Conservation (phyloP, 129 eudicot species). For the Escallonia herrerae region DNA sequence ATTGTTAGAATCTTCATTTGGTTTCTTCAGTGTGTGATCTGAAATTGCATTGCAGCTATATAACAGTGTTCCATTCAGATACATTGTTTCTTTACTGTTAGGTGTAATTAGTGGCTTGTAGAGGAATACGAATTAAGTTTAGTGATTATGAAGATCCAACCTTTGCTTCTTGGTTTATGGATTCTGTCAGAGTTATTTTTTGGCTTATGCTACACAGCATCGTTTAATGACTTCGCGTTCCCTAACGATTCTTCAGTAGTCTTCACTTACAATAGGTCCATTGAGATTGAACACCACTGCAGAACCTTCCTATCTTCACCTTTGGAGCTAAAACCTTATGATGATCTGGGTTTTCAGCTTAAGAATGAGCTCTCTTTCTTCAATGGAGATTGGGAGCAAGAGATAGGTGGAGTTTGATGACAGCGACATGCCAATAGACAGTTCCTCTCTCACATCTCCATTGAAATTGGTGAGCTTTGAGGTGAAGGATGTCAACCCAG, state of each 20-base stretch:
- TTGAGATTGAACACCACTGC: constrained; percentile 27
- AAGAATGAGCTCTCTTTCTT: constrained; percentile 32
- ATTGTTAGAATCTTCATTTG: too few relatives aligned
- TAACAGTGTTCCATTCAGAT: too few relatives aligned
- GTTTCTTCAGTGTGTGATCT: too few relatives aligned
- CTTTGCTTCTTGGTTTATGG: constrained; percentile 9
- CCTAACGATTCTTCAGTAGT: constrained; percentile 12
- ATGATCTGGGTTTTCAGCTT: constrained; percentile 6
- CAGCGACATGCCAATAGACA: constrained; percentile 21
- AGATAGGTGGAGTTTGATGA: constrained; percentile 27
- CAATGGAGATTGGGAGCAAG: constrained; percentile 44
- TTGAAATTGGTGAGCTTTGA: constrained; percentile 28
- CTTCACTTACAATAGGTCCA: constrained; percentile 20
- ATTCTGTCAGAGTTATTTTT: constrained; percentile 8
- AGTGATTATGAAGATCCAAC: constrained; percentile 12
- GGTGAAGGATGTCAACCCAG: constrained; percentile 18
- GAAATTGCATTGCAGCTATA: too few relatives aligned
- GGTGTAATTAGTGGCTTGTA: too few relatives aligned
- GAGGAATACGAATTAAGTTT: too few relatives aligned
- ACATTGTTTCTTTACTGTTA: too few relatives aligned
- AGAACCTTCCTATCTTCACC: constrained; percentile 30
- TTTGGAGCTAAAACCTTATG: constrained; percentile 21
- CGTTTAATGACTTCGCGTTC: constrained; percentile 12
- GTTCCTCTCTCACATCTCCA: constrained; percentile 12
- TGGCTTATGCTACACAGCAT: constrained; percentile 12